Evolutionary conservation across 352 stramenopile genomes (phyloP).

Genomic region (Globisporangium apiculatum): DNA sequence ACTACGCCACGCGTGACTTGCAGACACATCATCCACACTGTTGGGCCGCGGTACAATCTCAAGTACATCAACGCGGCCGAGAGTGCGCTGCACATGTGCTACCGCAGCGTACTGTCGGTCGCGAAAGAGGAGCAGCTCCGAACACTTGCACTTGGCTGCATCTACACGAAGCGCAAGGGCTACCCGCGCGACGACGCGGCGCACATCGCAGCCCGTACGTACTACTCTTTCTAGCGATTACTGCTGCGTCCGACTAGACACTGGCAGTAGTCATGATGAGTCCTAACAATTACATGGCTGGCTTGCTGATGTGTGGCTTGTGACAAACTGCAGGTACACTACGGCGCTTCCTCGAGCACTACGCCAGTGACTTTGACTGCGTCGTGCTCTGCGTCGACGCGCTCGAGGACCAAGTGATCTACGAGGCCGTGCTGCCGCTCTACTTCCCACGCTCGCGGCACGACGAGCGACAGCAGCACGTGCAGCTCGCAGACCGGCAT

Average conservation of each 20-base stretch:
- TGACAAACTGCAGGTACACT: slow-evolving; percentile 27
- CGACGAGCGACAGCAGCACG: slow-evolving; percentile 26
- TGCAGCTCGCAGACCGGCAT: slow-evolving; percentile 19
- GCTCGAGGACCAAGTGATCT: slow-evolving; percentile 48
- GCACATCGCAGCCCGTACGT: slow-evolving; percentile 47
- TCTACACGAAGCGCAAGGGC: slow-evolving; percentile 67
- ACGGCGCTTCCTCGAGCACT: slow-evolving; percentile 77
- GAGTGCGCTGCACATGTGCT: slow-evolving; percentile 78
- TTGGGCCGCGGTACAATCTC: slow-evolving; percentile 74
- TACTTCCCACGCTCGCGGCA: slow-evolving; percentile 56
- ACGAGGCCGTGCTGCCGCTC: slow-evolving; percentile 54
- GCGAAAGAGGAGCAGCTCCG: slow-evolving; percentile 60
- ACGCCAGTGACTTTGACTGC: slow-evolving; percentile 38
- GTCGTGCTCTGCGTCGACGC: slow-evolving; percentile 67
- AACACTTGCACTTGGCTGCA: slow-evolving; percentile 62
- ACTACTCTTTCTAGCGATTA: too few relatives aligned
- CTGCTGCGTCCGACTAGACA: too few relatives aligned
- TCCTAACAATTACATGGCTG: too few relatives aligned
- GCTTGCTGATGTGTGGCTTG: too few relatives aligned
- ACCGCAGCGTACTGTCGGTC: slow-evolving; percentile 50
- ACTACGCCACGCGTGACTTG: background rate
- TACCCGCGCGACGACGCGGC: slow-evolving; percentile 77
- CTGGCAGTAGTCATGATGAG: too few relatives aligned
- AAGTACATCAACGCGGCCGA: slow-evolving; percentile 76
- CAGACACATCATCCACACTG: slow-evolving; percentile 71